A percentile compares a stretch with the other conserved stretches of the same genome.
These are phyloP conservation scores for Conoideocrella luteorostrata DNA, from an alignment of 2,329 filamentous ascomycete species.

Conservation along the genomic window DNA sequence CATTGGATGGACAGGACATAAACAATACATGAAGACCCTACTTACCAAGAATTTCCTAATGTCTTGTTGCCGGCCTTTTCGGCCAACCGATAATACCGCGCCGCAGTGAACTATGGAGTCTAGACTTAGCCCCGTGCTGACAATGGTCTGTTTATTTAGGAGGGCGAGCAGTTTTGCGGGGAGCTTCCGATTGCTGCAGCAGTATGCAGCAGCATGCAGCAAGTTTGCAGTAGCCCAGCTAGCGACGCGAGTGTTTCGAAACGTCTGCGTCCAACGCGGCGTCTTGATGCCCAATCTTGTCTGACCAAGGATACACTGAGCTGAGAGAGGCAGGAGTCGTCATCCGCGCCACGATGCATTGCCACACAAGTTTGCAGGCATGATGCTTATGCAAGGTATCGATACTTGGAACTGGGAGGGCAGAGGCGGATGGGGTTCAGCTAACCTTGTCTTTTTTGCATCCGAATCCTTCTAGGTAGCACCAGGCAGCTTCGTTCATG, in stretches of 20 bases:
- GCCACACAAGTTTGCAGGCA: neutral
- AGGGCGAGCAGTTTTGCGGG: no score
- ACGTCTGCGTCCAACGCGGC: neutral
- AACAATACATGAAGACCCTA: slow-evolving; percentile 19
- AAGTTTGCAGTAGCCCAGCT: neutral
- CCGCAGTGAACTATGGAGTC: slow-evolving; percentile 59
- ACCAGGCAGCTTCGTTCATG: slow-evolving; percentile 96
- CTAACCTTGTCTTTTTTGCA: slow-evolving; percentile 97
- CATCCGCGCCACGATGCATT: neutral
- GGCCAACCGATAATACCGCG: slow-evolving; percentile 86
- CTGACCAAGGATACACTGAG: neutral
- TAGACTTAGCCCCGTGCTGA: slow-evolving; percentile 38
- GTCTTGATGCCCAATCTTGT: neutral
- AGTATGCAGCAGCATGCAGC: neutral
- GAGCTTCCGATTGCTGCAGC: slow-evolving; percentile 1
- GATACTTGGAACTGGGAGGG: neutral
- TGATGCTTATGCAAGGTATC: neutral
- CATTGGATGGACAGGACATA: neutral
- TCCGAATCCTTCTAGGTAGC: slow-evolving; percentile 93
- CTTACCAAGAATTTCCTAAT: slow-evolving; percentile 91
- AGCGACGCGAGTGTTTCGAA: neutral
- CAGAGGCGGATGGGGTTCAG: slow-evolving; percentile 17
- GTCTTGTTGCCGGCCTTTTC: slow-evolving; percentile 86
- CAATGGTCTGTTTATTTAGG: no score
- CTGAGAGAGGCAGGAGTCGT: neutral